Evolutionary conservation across 805 yeast species (phyloP).

Genomic region (Starmerella gropengiesseri): DNA sequence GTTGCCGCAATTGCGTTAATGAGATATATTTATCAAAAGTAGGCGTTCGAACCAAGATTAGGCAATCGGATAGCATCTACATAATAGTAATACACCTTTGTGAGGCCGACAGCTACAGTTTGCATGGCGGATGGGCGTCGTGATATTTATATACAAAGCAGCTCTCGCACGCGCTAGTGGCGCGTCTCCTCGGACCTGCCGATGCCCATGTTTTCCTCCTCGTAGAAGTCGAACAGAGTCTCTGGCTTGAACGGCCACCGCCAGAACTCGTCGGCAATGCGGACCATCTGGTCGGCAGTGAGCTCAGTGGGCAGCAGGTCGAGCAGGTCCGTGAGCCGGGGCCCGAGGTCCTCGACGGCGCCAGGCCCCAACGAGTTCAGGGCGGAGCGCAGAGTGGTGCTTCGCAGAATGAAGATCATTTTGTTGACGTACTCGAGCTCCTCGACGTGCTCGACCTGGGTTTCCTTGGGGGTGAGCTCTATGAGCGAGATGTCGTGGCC

Average conservation of each 20-base stretch:
- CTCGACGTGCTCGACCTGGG: conserved; percentile 37
- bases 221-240: conserved; percentile 35
- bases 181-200: conserved; percentile 1
- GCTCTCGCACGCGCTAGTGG: no score
- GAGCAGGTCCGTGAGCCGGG: conserved; percentile 32
- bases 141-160: no score
- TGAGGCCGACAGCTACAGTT: no score
- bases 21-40: no score
- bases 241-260: conserved; percentile 84
- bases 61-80: no score
- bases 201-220: conserved; percentile 22
- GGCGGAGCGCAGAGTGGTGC: conserved; percentile 38
- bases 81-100: no score
- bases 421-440: conserved; percentile 59
- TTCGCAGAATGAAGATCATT: conserved; percentile 42
- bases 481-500: conserved; percentile 36
- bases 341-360: conserved; percentile 37
- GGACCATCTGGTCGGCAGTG: conserved; percentile 43
- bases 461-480: conserved; percentile 43
- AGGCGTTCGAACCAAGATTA: no score
- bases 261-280: conserved; percentile 43
- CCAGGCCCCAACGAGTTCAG: conserved; percentile 68
- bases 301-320: conserved; percentile 40
- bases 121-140: no score
- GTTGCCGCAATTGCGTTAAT: no score